Conservation (phyloP, 2,329 filamentous ascomycete genomes). For the Teratosphaeria zuluensis region DNA sequence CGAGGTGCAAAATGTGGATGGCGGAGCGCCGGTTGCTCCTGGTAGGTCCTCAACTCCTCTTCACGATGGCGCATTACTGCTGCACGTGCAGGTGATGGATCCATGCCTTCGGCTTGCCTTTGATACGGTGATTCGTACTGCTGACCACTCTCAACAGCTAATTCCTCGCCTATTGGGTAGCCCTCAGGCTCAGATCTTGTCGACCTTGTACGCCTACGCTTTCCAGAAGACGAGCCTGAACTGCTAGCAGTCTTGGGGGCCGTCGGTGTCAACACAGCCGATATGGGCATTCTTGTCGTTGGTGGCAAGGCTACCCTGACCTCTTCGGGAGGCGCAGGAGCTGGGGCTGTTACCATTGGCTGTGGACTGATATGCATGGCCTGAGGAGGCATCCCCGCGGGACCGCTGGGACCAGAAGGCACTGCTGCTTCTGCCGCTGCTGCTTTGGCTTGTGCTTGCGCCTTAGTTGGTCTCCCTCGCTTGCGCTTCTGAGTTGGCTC, state of each 20-base stretch:
- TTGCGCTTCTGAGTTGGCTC: constrained; percentile 33
- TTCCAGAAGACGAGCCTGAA: constrained; percentile 24
- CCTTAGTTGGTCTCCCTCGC: constrained; percentile 39
- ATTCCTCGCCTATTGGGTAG: not conserved
- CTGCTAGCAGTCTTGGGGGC: constrained; percentile 18
- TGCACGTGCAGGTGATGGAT: constrained; percentile 16
- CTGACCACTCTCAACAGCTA: not conserved
- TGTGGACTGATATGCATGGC: constrained; percentile 1
- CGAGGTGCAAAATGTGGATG: not conserved
- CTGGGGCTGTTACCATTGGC: constrained; percentile 18
- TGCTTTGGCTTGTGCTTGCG: constrained; percentile 35
- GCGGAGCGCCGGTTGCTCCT: not conserved
- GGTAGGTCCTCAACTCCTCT: not conserved
- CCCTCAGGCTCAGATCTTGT: constrained; percentile 8
- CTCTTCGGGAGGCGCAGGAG: constrained; percentile 7
- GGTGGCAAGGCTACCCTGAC: constrained; percentile 11
- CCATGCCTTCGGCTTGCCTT: constrained; percentile 10
- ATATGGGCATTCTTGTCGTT: constrained; percentile 24
- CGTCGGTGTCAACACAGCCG: constrained; percentile 24
- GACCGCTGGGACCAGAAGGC: not conserved
- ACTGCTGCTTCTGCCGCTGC: constrained; percentile 17
- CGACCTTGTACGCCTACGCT: constrained; percentile 20
- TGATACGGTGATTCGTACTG: constrained; percentile 20
- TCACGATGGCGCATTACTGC: constrained; percentile 20
- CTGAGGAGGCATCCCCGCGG: not conserved